Base-by-base conservation (phyloP, 2,329 filamentous ascomycete species). In the Fusarium foetens region DNA sequence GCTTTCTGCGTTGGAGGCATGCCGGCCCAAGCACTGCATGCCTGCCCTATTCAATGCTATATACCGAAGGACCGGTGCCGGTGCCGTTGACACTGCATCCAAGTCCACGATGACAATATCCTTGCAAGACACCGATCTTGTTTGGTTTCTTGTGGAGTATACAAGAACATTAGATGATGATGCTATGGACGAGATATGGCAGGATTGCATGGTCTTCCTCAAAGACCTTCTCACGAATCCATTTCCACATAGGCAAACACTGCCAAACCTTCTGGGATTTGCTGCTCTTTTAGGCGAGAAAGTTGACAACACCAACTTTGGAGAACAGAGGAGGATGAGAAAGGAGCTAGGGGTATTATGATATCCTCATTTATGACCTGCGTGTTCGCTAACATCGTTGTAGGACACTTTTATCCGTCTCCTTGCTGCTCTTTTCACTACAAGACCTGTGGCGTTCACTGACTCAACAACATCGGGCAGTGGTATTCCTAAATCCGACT, bases 131-230 rank as follows among this genome's bases (percentile, higher is more conserved):
- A 89, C 90, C 1, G 95, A 98, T 77, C 85, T 99, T 16, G 93
- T 95, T 13, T 89, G 92, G 13, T 99, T 99, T 80, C 83, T 98
- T 48, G 93, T 97, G 12, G 93, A 96, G 70, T 99, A 99, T 80
- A 92, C 94, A 1, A 89, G 89, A 35, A 96, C 95, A 1, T 86
- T 98, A 17, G 96, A 99, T 78, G 96, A 99, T 77, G 96, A 99
- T 83, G 93, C 96, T 21, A 95, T 98, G 88, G 96, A 99, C 77
- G 96, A 99, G 81, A 97, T 99, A 53, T 99, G 96, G 96, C 88
- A 91, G 43, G 95, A 99, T 79, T 99, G 95, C 80, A 94, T 95
- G 77, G 89, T 92, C 0, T 99, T 99, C 80, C 82, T 98, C 67
- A 92, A 91, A 71, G 97, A 99, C 79, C 88, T 99, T 33, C 86